Conservation (phyloP, 495 filamentous ascomycete species). For the Hyaloscypha variabilis region DNA sequence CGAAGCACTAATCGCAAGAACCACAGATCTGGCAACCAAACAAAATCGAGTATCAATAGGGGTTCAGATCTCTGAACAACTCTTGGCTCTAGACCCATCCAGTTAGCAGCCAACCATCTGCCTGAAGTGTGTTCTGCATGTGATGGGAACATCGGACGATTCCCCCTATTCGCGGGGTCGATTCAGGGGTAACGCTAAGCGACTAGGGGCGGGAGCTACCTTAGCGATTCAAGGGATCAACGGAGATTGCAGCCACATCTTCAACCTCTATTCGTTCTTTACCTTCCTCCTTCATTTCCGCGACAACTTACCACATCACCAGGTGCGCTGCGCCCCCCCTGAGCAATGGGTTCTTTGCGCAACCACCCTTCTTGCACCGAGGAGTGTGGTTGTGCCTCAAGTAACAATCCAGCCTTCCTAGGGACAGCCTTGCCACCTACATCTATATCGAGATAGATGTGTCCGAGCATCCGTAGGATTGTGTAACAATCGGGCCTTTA, state of each 20-base stretch:
- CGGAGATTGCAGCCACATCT: background rate
- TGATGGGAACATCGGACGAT: background rate
- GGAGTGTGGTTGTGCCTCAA: background rate
- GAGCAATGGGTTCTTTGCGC: background rate
- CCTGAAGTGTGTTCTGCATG: background rate
- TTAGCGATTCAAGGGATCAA: background rate
- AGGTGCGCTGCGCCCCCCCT: background rate
- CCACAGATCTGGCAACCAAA: background rate
- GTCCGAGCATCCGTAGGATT: background rate
- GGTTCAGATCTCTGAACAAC: background rate
- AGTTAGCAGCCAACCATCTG: background rate
- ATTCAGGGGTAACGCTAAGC: slow-evolving; percentile 4
- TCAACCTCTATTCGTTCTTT: slow-evolving; percentile 3
- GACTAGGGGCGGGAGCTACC: slow-evolving; percentile 1
- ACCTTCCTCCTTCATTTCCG: background rate
- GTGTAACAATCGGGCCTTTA: background rate
- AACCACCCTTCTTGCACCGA: background rate
- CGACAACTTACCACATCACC: background rate
- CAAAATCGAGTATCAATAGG: background rate
- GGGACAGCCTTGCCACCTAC: background rate
- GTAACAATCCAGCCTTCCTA: background rate
- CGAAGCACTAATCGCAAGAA: background rate
- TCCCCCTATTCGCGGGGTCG: background rate
- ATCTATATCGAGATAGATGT: background rate
- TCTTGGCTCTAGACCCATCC: background rate